Conservation (phyloP, 371 early-diverging fungal species). For the Rhizopus arrhizus region DNA sequence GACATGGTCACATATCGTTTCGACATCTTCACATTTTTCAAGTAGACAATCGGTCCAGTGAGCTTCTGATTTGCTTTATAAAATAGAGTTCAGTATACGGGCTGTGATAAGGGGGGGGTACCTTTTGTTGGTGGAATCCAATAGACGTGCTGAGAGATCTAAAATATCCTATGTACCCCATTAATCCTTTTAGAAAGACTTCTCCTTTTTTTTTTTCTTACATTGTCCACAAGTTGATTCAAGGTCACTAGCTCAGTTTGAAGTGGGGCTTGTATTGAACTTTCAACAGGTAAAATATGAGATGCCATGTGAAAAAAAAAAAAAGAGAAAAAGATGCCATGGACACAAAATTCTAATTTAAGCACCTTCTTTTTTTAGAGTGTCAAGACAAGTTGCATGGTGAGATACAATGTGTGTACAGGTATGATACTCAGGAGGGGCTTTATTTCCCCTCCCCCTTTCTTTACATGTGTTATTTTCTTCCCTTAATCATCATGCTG, state of each 20-base stretch:
- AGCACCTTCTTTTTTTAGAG: too few species aligned
- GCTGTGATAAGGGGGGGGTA: neutral
- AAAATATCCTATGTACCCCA: constrained; percentile 40
- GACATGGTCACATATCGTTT: constrained; percentile 52
- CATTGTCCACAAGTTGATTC: constrained; percentile 34
- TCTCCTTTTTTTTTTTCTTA: constrained; percentile 15
- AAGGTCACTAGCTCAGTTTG: constrained; percentile 40
- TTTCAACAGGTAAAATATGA: constrained; percentile 26
- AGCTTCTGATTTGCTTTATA: constrained; percentile 6
- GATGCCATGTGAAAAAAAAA: constrained; percentile 30
- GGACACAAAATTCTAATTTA: too few species aligned
- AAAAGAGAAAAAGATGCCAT: neutral
- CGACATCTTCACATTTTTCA: constrained; percentile 50
- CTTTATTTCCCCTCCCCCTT: too few species aligned
- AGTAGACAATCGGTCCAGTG: constrained; percentile 31
- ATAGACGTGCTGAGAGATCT: constrained; percentile 45
- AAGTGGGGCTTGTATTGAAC: constrained; percentile 33
- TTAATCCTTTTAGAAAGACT: neutral
- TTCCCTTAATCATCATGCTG: neutral
- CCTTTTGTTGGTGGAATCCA: constrained; percentile 18
- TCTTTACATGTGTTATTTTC: too few species aligned
- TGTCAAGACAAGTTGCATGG: too few species aligned
- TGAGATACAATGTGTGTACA: too few species aligned
- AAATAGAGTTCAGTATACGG: neutral
- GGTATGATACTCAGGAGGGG: too few species aligned